Evolutionary conservation across 495 filamentous ascomycete species (phyloP), one percentile per base, ranked within the genome.

Genomic region (Monascus purpureus): DNA sequence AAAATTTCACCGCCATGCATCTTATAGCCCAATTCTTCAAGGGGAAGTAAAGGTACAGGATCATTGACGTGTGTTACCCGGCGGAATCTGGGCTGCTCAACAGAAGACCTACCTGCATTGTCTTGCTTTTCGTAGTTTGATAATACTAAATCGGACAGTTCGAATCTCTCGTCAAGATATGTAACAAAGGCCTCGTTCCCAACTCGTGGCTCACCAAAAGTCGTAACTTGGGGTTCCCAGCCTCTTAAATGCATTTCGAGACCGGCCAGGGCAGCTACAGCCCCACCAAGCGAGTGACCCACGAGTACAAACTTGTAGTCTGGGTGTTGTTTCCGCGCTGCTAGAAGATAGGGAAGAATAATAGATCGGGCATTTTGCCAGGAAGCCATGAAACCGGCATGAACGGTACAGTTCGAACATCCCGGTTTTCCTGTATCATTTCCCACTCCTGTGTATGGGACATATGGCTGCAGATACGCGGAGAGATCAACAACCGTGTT

Each of bases 231-330:
- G 1, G 83, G 76, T 9, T 75, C 50, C 75, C 75, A 87, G 4
- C 77, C 81, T 3, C 70, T 61, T 14, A 73, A 47, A 26, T 63
- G 42, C 50, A 80, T 70, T 42, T 96, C 92, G 8, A 94, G 63
- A 2, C 70, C 81, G 2, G 86, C 90, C 6, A 97, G 70, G 2
- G 81, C 75, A 1, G 90, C 90, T 0, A 96, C 84, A 0, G 90
- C 92, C 2, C 88, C 90, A 13, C 90, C 90, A 2, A 96, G 72
- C 11, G 82, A 92, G 48, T 97, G 92, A 1, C 90, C 87, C 11
- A 94, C 73, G 1, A 97, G 65, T 3, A 74, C 70, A 13, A 97
- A 53, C 16, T 68, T 52, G 42, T 93, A 88, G 6, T 69, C 59
- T 0, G 82, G 81, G 50, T 88, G 70, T 25, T 63, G 38, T 35